These are phyloP conservation scores for Colletotrichum orbiculare DNA, from an alignment of 2,329 filamentous ascomycete species.

Conservation along the genomic window DNA sequence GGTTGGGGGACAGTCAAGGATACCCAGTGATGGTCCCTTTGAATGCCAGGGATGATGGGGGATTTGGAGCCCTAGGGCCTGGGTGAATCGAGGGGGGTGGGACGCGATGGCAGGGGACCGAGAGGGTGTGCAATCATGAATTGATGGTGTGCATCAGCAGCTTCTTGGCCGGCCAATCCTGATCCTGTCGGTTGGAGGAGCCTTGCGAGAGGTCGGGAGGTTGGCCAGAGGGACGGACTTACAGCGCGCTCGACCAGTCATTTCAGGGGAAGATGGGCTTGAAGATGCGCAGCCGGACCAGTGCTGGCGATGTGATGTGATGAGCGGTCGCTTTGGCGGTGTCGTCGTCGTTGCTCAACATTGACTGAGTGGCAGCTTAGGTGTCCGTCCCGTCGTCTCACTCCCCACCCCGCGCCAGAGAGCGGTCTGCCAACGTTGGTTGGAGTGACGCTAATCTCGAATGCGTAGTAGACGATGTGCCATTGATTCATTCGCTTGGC, in stretches of 20 bases:
- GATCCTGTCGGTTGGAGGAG: constrained; percentile 23
- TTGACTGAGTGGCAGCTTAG: no score
- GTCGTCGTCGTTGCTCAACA: no score
- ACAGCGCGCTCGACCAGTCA: constrained; percentile 15
- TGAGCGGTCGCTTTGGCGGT: neutral
- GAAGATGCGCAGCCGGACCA: neutral
- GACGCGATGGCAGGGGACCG: constrained; percentile 14
- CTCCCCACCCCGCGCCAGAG: constrained; percentile 1
- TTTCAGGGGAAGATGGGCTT: neutral
- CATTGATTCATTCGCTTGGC: constrained; percentile 12
- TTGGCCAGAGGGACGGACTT: constrained; percentile 18
- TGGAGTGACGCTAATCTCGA: constrained; percentile 15
- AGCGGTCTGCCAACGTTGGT: constrained; percentile 19
- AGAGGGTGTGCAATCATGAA: constrained; percentile 20
- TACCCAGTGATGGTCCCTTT: constrained; percentile 29
- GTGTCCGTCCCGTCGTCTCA: neutral
- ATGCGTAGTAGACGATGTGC: neutral
- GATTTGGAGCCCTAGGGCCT: constrained; percentile 25
- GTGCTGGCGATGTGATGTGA: no score
- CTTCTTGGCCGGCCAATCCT: constrained; percentile 33
- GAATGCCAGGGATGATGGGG: constrained; percentile 27
- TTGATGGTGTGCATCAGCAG: constrained; percentile 34
- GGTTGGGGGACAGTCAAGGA: constrained; percentile 34
- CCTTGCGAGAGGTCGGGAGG: constrained; percentile 20
- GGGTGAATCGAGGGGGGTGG: constrained; percentile 23